Evolutionary conservation across 1,139 yeast genomes (phyloP).

Genomic region (Keqinozyma sinolaborantium): DNA sequence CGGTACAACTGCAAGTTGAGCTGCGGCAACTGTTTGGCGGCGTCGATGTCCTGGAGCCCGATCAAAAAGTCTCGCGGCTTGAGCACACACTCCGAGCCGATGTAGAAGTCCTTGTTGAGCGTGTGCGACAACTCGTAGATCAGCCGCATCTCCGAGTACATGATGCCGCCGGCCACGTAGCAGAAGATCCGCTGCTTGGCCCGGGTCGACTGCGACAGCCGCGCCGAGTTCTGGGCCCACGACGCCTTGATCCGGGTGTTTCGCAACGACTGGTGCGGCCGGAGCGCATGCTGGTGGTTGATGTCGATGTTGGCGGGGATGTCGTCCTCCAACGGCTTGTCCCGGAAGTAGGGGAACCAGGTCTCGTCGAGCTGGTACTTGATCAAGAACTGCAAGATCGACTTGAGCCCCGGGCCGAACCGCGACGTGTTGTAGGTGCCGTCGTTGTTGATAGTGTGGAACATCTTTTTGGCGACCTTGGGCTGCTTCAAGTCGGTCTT

Average conservation of each 20-base stretch:
- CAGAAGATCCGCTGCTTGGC: constrained; percentile 72
- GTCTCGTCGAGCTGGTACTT: constrained; percentile 50
- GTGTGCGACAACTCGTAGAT: constrained; percentile 66
- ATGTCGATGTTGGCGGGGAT: constrained; percentile 32
- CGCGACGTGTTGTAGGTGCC: constrained; percentile 73
- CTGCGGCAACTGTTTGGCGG: constrained; percentile 26
- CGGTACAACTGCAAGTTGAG: constrained; percentile 31
- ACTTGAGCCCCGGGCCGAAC: constrained; percentile 68
- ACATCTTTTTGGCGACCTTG: constrained; percentile 41
- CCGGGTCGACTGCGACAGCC: constrained; percentile 19
- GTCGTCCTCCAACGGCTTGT: constrained; percentile 65
- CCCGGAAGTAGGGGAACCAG: constrained; percentile 73
- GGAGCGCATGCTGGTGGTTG: constrained; percentile 16
- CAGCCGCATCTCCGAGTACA: constrained; percentile 77
- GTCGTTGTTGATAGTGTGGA: constrained; percentile 65
- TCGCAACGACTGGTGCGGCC: constrained; percentile 43
- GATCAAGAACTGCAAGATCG: constrained; percentile 48
- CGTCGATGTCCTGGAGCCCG: constrained; percentile 42
- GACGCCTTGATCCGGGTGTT: constrained; percentile 77
- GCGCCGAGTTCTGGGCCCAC: constrained; percentile 63
- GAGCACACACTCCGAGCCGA: constrained; percentile 79
- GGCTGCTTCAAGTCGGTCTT: constrained; percentile 45
- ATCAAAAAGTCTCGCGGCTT: constrained; percentile 58
- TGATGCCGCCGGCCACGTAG: constrained; percentile 86
- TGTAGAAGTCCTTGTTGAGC: constrained; percentile 67